phyloP scores from a whole-genome alignment of 2,329 filamentous ascomycete species.

The Clarireedia monteithiana region DNA sequence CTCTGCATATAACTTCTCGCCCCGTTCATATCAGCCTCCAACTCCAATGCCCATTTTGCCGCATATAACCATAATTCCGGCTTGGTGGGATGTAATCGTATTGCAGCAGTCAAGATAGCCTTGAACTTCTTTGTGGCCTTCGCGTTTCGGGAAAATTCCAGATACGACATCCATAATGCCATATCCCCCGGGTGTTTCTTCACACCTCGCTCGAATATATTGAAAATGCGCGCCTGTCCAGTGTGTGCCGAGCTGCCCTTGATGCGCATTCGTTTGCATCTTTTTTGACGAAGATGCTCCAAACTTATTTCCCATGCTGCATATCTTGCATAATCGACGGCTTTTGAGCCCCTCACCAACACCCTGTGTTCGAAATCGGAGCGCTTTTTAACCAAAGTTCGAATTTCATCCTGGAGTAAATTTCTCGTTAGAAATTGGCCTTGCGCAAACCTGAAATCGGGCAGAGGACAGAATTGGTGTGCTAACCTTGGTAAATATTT shows the following conservation, averaged over 20 bases:
- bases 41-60: slow-evolving; percentile 70
- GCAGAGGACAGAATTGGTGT: slow-evolving; percentile 9
- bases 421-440: neutral
- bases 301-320: slow-evolving; percentile 63
- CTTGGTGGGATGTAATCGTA: slow-evolving; percentile 80
- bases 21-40: slow-evolving; percentile 77
- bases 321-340: slow-evolving; percentile 78
- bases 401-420: slow-evolving; percentile 68
- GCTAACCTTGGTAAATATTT: slow-evolving; percentile 72
- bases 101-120: slow-evolving; percentile 55
- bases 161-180: slow-evolving; percentile 82
- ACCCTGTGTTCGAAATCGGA: slow-evolving; percentile 91
- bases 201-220: slow-evolving; percentile 81
- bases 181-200: slow-evolving; percentile 76
- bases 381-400: slow-evolving; percentile 78
- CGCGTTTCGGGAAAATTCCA: slow-evolving; percentile 67
- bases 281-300: slow-evolving; percentile 72
- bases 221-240: slow-evolving; percentile 77
- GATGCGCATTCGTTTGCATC: slow-evolving; percentile 73
- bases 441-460: neutral
- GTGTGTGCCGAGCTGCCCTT: slow-evolving; percentile 57
- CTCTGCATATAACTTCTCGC: slow-evolving; percentile 83
- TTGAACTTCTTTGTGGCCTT: slow-evolving; percentile 60
- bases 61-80: slow-evolving; percentile 77
- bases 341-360: slow-evolving; percentile 68